Evolutionary conservation across 495 filamentous ascomycete genomes (phyloP), one percentile per base, ranked within the genome.

Genomic region (Penicillium cosmopolitanum): DNA sequence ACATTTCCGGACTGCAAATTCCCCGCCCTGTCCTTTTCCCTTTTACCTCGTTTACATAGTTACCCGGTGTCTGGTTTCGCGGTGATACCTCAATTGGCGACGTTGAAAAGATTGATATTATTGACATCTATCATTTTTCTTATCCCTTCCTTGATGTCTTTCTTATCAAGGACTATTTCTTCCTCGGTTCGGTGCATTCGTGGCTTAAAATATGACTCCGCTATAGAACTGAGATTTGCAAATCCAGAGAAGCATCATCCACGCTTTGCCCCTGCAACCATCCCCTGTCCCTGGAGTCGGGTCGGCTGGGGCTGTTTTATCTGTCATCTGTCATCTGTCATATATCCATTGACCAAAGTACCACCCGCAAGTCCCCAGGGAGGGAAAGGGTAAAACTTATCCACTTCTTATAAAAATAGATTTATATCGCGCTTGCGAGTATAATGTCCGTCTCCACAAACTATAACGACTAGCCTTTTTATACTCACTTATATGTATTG

Each of bases 81-180:
- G 21, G 46, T 48, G 46, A 48, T 48, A 48, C 46, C 46, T 48
- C 46, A 19, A 48, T 48, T 48, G 46, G 46, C 46, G 23, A 48
- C 10, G 11, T 44, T 44, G 42, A 44, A 44, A 8, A 44, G n/a
- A 44, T 44, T 44, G 42, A 44, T 0, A 44, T 44, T 44, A 16
- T 44, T 18, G 1, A 4, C 16, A 19, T 44, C 15, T 44, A 44
- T 44, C 15, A 44, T 44, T 19, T 16, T 6, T 8, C 15, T 19
- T 19, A 16, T 44, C 15, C 15, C 36, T 31, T 31, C 11, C 11
- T 40, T n/a, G 10, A 5, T 40, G 11, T 9, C 15, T 40, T 11
- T 13, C 10, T 40, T 40, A 40, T 6, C n/a, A 6, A 40, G 9
- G n/a, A 10, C 15, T 9, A 10, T 21, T 19, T 18, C 43, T 19